Evolutionary conservation across 129 eudicot genomes (phyloP).

Genomic region (Centaurea solstitialis): DNA sequence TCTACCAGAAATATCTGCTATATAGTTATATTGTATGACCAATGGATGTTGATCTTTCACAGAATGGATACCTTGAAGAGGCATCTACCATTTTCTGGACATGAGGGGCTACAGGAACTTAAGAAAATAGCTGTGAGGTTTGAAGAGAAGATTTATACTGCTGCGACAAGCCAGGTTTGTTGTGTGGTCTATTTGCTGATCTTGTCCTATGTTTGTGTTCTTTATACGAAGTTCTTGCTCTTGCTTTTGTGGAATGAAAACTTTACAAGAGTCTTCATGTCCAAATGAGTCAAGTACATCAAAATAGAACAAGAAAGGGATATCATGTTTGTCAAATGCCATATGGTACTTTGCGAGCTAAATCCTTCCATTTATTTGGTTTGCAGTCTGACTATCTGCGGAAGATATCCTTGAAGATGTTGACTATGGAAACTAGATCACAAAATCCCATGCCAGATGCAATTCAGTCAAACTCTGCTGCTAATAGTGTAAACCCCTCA

Average conservation of each 20-base stretch:
- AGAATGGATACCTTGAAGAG: slow-evolving; percentile 69
- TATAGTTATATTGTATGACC: neutral
- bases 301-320: neutral
- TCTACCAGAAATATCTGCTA: neutral
- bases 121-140: slow-evolving; percentile 54
- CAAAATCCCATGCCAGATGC: slow-evolving; percentile 43
- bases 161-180: slow-evolving; percentile 56
- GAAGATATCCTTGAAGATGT: slow-evolving; percentile 33
- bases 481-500: slow-evolving; percentile 33
- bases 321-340: neutral
- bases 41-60: neutral
- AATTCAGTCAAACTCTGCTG: slow-evolving; percentile 40
- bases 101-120: slow-evolving; percentile 56
- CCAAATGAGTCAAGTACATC: neutral
- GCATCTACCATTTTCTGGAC: slow-evolving; percentile 70
- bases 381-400: neutral
- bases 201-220: neutral
- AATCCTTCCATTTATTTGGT: neutral
- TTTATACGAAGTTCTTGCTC: neutral
- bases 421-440: slow-evolving; percentile 67
- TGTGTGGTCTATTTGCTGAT: neutral
- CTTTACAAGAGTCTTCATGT: neutral
- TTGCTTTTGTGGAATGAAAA: neutral
- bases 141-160: slow-evolving; percentile 58
- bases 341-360: neutral